Evolutionary conservation across 2,329 filamentous ascomycete genomes (phyloP).

Genomic region (Drechslerella dactyloides): DNA sequence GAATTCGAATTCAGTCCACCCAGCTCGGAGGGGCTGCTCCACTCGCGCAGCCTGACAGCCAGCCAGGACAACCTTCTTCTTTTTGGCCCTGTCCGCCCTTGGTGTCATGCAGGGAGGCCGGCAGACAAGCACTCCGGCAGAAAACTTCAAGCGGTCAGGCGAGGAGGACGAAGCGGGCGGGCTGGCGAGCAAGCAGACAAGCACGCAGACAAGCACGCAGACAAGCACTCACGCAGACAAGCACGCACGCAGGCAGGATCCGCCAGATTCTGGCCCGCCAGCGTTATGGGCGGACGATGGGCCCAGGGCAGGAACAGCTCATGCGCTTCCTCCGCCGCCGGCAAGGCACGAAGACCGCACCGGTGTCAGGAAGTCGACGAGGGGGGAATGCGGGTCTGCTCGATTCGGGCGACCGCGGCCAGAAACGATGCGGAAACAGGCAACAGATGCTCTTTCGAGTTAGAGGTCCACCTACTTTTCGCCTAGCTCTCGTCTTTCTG

Average conservation of each 20-base stretch:
- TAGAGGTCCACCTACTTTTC: conserved; percentile 42
- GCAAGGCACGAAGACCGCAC: background rate
- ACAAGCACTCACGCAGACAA: no score
- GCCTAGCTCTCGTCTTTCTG: conserved; percentile 9
- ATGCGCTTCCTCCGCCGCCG: conserved; percentile 3
- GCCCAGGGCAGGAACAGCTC: background rate
- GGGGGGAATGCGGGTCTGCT: conserved; percentile 33
- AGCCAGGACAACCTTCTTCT: background rate
- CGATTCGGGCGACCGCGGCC: background rate
- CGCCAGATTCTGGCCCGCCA: conserved; percentile 2
- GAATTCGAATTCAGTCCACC: no score
- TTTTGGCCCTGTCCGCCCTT: background rate
- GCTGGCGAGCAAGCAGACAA: background rate
- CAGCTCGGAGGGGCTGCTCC: no score
- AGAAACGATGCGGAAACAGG: conserved; percentile 32
- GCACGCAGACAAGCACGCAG: background rate
- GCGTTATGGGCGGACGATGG: background rate
- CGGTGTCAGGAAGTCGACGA: conserved; percentile 1
- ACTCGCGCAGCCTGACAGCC: no score
- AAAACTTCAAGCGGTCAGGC: background rate
- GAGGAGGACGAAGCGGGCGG: no score
- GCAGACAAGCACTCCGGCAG: background rate
- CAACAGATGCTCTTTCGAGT: conserved; percentile 44
- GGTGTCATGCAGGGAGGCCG: background rate
- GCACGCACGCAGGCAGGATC: background rate